These are phyloP conservation scores for Penicillium digitatum DNA, from an alignment of 2,329 filamentous ascomycete species.

Conservation along the genomic window DNA sequence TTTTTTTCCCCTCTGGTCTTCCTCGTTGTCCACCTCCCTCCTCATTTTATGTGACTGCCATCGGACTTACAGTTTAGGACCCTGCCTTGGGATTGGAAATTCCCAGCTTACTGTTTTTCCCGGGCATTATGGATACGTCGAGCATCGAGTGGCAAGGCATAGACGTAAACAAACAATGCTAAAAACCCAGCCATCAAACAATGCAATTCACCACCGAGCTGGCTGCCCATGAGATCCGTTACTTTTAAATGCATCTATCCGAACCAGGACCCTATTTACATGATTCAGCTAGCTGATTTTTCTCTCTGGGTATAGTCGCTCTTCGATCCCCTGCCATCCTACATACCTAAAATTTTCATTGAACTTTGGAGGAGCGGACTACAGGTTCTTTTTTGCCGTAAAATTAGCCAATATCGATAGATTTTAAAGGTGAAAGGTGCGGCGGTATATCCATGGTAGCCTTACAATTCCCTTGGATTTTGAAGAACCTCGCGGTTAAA, in stretches of 20 bases:
- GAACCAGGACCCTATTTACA: background rate
- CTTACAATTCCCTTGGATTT: too few relatives aligned
- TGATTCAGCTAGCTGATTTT: background rate
- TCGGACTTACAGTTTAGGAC: background rate
- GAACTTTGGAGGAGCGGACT: too few relatives aligned
- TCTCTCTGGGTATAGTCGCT: background rate
- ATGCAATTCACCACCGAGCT: background rate
- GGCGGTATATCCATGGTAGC: too few relatives aligned
- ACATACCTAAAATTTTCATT: too few relatives aligned
- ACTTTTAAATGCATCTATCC: background rate
- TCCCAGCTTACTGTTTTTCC: constrained; percentile 8
- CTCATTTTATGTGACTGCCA: background rate
- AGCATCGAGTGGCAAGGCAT: background rate
- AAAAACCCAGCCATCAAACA: background rate
- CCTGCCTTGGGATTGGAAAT: constrained; percentile 6
- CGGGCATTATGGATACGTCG: constrained; percentile 6
- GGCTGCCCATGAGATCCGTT: background rate
- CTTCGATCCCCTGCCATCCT: background rate
- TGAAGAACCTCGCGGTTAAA: too few relatives aligned
- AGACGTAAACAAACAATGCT: background rate
- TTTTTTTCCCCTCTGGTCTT: background rate
- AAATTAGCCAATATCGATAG: too few relatives aligned
- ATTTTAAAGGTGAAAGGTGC: too few relatives aligned
- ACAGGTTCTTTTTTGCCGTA: too few relatives aligned
- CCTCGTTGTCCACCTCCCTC: background rate